phyloP scores from a whole-genome alignment of 2,329 filamentous ascomycete genomes.

The Thielaviopsis cerberus region DNA sequence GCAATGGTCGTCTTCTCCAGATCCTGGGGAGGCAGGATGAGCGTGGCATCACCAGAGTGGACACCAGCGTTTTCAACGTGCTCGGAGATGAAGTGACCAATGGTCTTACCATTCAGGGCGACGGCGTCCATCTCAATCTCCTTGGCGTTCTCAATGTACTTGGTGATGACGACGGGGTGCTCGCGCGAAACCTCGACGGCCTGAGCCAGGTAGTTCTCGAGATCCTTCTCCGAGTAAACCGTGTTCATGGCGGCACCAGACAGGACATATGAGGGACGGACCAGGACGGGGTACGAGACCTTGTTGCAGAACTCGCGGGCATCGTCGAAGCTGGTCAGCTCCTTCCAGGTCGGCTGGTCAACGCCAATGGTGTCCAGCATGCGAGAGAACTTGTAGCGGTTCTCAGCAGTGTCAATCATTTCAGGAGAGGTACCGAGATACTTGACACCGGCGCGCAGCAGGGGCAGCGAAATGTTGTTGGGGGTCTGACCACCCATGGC shows the following conservation, averaged over 20 bases:
- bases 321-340: slow-evolving; percentile 85
- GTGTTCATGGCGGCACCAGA: slow-evolving; percentile 99
- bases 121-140: slow-evolving; percentile 99
- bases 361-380: slow-evolving; percentile 91
- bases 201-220: slow-evolving; percentile 75
- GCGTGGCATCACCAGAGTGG: slow-evolving; percentile 89
- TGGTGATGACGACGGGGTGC: slow-evolving; percentile 94
- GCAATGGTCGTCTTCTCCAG: slow-evolving; percentile 72
- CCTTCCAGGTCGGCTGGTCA: slow-evolving; percentile 96
- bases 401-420: slow-evolving; percentile 97
- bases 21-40: slow-evolving; percentile 89
- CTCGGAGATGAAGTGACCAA: slow-evolving; percentile 94
- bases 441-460: slow-evolving; percentile 78
- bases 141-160: slow-evolving; percentile 98
- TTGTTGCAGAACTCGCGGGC: slow-evolving; percentile 71
- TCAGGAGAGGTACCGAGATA: slow-evolving; percentile 90
- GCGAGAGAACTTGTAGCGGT: slow-evolving; percentile 94
- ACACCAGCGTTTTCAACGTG: slow-evolving; percentile 98
- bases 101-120: slow-evolving; percentile 69
- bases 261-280: slow-evolving; percentile 88
- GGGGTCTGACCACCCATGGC: slow-evolving; percentile 96
- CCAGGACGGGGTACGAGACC: slow-evolving; percentile 83
- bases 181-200: slow-evolving; percentile 86
- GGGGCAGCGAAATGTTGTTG: slow-evolving; percentile 87
- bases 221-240: slow-evolving; percentile 85